Percentiles rank a stretch among this genome's conserved stretches.
Conservation (phyloP, 768 basidiomycete genomes). For the Mycena latifolia region DNA sequence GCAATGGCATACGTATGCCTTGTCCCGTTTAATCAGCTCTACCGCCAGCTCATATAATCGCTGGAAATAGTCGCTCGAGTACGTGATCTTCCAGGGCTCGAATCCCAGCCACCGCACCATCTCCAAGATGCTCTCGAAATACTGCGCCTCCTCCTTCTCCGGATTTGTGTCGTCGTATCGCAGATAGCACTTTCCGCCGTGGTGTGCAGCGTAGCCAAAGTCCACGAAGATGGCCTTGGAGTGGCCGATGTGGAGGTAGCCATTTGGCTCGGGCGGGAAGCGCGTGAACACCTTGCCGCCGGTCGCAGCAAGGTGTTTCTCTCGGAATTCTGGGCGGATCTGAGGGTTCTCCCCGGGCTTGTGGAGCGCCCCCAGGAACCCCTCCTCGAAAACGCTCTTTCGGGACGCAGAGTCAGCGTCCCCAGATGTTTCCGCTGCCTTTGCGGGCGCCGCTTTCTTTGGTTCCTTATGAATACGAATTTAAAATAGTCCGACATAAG, state of each 20-base stretch:
- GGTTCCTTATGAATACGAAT: constrained; percentile 51
- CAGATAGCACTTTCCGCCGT: constrained; percentile 93
- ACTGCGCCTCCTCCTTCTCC: constrained; percentile 95
- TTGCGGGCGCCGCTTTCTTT: constrained; percentile 54
- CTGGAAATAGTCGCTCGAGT: constrained; percentile 97
- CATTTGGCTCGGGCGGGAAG: constrained; percentile 99
- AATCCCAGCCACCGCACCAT: constrained; percentile 97
- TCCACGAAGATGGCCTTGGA: constrained; percentile 99
- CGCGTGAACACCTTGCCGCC: constrained; percentile 91
- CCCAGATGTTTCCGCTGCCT: constrained; percentile 46
- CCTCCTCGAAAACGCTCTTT: constrained; percentile 90
- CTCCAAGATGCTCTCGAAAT: constrained; percentile 97
- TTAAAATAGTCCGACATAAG: background rate
- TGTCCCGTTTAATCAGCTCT: constrained; percentile 89
- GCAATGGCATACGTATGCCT: constrained; percentile 97
- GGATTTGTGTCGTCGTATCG: constrained; percentile 99
- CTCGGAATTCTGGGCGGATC: constrained; percentile 79
- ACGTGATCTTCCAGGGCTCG: constrained; percentile 99
- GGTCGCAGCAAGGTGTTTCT: constrained; percentile 85
- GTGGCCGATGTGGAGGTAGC: constrained; percentile 95
- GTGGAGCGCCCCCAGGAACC: constrained; percentile 93
- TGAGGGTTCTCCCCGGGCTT: constrained; percentile 96
- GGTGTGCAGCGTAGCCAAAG: constrained; percentile 97
- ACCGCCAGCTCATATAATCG: constrained; percentile 88
- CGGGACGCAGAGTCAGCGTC: constrained; percentile 51